These are phyloP conservation scores for Mycena sp. DNA, from an alignment of 1,284 basidiomycete species.

Conservation along the genomic window DNA sequence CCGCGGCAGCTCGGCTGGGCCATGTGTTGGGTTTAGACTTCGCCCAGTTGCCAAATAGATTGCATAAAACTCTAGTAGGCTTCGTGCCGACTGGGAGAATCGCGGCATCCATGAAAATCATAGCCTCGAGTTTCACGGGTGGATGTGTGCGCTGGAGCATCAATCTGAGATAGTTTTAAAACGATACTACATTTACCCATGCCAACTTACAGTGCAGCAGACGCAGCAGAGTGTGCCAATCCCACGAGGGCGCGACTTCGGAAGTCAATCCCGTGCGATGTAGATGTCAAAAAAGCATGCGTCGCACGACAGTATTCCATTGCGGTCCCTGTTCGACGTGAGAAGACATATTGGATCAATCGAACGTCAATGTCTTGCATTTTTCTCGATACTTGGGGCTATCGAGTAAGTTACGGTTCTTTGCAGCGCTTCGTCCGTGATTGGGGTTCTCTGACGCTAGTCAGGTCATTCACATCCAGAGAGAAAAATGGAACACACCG, in stretches of 20 bases:
- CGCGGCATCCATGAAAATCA: slow-evolving; percentile 20
- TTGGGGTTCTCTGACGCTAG: slow-evolving; percentile 22
- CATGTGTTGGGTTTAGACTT: slow-evolving; percentile 18
- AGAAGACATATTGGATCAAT: background rate
- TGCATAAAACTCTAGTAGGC: background rate
- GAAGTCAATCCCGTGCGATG: slow-evolving; percentile 17
- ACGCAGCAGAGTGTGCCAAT: slow-evolving; percentile 16
- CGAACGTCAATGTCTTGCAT: background rate
- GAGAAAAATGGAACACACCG: too few species aligned
- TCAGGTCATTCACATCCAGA: too few species aligned
- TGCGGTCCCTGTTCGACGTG: background rate
- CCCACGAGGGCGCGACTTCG: slow-evolving; percentile 12
- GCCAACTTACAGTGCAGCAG: slow-evolving; percentile 8
- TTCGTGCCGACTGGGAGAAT: slow-evolving; percentile 16
- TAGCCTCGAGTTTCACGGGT: background rate
- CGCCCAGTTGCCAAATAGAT: slow-evolving; percentile 19
- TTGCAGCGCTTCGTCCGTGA: slow-evolving; percentile 12
- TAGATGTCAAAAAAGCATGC: slow-evolving; percentile 15
- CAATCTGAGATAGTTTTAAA: background rate
- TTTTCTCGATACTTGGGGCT: slow-evolving; percentile 11
- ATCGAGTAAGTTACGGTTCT: slow-evolving; percentile 14
- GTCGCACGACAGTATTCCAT: background rate
- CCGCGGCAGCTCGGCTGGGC: background rate
- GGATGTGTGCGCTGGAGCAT: slow-evolving; percentile 3
- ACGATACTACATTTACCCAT: background rate